Percentiles rank a stretch among this genome's conserved stretches.
These are phyloP conservation scores for Clavispora carvajalis DNA, from an alignment of 805 yeast genomes.

Conservation along the genomic window DNA sequence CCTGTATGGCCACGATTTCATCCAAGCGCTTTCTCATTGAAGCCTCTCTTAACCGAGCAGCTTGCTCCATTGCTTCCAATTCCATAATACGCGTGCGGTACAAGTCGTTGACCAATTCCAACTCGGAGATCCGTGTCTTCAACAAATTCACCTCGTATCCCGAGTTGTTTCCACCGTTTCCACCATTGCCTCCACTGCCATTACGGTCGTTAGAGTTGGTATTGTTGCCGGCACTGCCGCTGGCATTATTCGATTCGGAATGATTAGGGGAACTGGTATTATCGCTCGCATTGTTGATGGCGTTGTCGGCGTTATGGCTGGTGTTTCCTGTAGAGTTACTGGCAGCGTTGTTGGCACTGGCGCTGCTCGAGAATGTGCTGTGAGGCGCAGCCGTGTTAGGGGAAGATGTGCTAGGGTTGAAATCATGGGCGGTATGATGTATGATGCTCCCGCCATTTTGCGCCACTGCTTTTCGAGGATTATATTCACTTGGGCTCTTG, in stretches of 20 bases:
- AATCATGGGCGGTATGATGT: not conserved
- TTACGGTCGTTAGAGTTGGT: slow-evolving; percentile 9
- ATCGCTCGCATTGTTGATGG: too few relatives aligned
- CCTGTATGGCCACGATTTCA: slow-evolving; percentile 32
- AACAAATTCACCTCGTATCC: slow-evolving; percentile 38
- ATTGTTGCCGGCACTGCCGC: slow-evolving; percentile 7
- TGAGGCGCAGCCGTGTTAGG: too few relatives aligned
- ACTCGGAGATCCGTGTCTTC: slow-evolving; percentile 76
- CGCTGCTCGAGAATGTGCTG: too few relatives aligned
- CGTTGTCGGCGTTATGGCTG: too few relatives aligned
- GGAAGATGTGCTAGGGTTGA: not conserved
- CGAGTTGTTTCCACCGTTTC: not conserved
- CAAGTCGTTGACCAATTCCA: slow-evolving; percentile 86
- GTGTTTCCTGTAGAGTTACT: not conserved
- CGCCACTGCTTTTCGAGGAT: too few relatives aligned
- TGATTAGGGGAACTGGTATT: too few relatives aligned
- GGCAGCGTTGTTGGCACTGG: not conserved
- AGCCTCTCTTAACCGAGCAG: slow-evolving; percentile 46
- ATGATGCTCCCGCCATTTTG: not conserved
- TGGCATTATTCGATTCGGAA: slow-evolving; percentile 4
- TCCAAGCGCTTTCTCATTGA: slow-evolving; percentile 46
- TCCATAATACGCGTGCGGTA: slow-evolving; percentile 80
- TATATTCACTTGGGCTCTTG: not conserved
- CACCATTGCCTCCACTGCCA: slow-evolving; percentile 3
- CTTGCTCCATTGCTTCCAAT: slow-evolving; percentile 64